Evolutionary conservation across 306 rosid species (phyloP), one percentile per base, ranked within the genome.

Genomic region (Potentilla sterilis): DNA sequence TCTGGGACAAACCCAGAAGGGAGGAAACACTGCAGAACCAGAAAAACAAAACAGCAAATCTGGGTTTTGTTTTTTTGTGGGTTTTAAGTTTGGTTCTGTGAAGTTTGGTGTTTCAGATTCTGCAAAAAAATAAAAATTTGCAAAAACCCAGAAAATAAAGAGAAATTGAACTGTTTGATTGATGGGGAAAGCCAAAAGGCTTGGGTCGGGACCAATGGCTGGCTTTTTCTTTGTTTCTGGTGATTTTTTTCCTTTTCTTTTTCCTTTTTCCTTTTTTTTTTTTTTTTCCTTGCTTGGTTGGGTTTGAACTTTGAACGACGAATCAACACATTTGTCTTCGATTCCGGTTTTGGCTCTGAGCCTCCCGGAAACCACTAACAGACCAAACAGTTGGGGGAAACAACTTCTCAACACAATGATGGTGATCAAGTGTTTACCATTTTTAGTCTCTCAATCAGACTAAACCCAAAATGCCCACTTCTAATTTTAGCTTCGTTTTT

Each of bases 311-410:
- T 85, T 83, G 86, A 81, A 86, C 62, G 71, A 69, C 64, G 71
- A 74, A 83, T 81, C 85, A 86, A 76, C 75, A 62, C 90, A 58
- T 69, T 80, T 81, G 37, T 75, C 19, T 55, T 74, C 58, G 84
- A 62, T 85, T 82, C 93, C 97, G 90, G 63, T 54, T 86, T 87
- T 67, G 75, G 85, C 87, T 89, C 94, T 92, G 86, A 80, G 73
- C 84, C 88, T 89, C 94, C 94, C 96, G 87, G 76, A 73, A 84
- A 87, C 77, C 76, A 79, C 83, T 87, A 76, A 58, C 70, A 81
- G 57, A 81, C 96, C 92, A 79, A 24, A 91, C 87, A 91, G 69
- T 78, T 89, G 85, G 85, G 77, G 76, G 83, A 76, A 74, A 87
- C 81, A 72, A 18, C 18, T 14, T 2, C 13, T 77, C 75, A 80